These are phyloP conservation scores for Penicillium expansum DNA, from an alignment of 2,329 filamentous ascomycete species.

Conservation along the genomic window DNA sequence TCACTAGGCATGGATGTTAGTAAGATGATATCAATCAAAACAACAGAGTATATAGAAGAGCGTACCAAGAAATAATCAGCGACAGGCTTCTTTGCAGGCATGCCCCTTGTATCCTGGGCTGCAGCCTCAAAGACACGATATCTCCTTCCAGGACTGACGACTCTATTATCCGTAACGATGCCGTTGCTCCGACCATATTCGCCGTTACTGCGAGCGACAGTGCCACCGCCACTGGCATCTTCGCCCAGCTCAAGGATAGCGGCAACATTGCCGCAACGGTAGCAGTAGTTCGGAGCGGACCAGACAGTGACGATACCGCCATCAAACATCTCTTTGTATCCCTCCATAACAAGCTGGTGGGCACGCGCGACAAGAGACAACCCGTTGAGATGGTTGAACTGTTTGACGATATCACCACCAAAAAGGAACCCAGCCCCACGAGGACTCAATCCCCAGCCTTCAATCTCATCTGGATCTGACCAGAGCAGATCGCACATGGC, in stretches of 20 bases:
- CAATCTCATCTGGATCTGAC: conserved; percentile 97
- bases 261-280: conserved; percentile 92
- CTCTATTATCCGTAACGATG: conserved; percentile 51
- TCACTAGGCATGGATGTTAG: conserved; percentile 19
- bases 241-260: conserved; percentile 91
- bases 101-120: conserved; percentile 90
- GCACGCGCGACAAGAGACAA: conserved; percentile 88
- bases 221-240: conserved; percentile 71
- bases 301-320: conserved; percentile 96
- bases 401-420: conserved; percentile 90
- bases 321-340: conserved; percentile 99
- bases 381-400: conserved; percentile 93
- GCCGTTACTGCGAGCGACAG: conserved; percentile 62
- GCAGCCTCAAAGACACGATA: conserved; percentile 97
- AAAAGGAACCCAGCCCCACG: conserved; percentile 95
- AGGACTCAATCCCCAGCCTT: conserved; percentile 92
- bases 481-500: conserved; percentile 98
- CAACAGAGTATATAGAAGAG: neutral
- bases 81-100: conserved; percentile 98
- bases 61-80: conserved; percentile 85
- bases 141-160: conserved; percentile 73
- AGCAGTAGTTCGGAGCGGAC: conserved; percentile 96
- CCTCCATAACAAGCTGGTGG: conserved; percentile 98
- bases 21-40: neutral
- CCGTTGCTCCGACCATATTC: conserved; percentile 46